These are phyloP conservation scores for Thozetella sp. DNA, from an alignment of 495 filamentous ascomycete species.

Conservation along the genomic window DNA sequence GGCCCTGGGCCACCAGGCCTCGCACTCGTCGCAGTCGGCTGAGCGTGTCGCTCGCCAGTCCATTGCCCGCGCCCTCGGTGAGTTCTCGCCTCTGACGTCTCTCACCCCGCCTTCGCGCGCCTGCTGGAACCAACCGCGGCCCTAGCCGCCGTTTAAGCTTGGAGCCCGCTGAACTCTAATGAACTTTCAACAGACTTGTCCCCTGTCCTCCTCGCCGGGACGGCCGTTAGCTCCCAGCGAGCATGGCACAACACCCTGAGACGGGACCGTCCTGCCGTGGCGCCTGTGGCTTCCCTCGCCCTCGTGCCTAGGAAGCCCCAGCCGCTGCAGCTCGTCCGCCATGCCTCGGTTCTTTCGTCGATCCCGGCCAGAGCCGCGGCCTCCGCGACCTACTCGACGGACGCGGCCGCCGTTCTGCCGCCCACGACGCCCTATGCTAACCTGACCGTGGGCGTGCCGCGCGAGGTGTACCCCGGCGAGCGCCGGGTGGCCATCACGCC, in stretches of 20 bases:
- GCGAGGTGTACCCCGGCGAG: slow-evolving; percentile 71
- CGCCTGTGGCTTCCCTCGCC: slow-evolving; percentile 13
- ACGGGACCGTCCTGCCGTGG: slow-evolving; percentile 8
- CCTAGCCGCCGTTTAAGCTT: background rate
- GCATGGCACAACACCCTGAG: slow-evolving; percentile 29
- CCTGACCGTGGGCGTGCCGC: slow-evolving; percentile 71
- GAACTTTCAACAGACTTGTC: no score
- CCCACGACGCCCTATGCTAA: slow-evolving; percentile 64
- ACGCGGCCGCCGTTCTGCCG: slow-evolving; percentile 36
- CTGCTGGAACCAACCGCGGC: background rate
- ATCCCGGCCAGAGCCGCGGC: slow-evolving; percentile 15
- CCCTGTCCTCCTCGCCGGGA: slow-evolving; percentile 11
- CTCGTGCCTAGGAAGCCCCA: slow-evolving; percentile 13
- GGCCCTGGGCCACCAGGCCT: slow-evolving; percentile 19
- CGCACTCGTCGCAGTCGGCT: slow-evolving; percentile 12
- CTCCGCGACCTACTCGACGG: slow-evolving; percentile 26
- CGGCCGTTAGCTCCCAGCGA: slow-evolving; percentile 21
- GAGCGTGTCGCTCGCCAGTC: slow-evolving; percentile 10
- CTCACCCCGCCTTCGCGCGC: background rate
- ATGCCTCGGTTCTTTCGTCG: slow-evolving; percentile 28
- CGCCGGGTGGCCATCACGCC: slow-evolving; percentile 80
- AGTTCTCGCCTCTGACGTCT: slow-evolving; percentile 8
- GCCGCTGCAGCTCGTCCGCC: slow-evolving; percentile 28
- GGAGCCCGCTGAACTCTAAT: background rate
- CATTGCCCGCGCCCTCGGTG: slow-evolving; percentile 16